These are phyloP conservation scores for Agastache rugosa DNA, from an alignment of 257 asterid genomes.

Conservation along the genomic window DNA sequence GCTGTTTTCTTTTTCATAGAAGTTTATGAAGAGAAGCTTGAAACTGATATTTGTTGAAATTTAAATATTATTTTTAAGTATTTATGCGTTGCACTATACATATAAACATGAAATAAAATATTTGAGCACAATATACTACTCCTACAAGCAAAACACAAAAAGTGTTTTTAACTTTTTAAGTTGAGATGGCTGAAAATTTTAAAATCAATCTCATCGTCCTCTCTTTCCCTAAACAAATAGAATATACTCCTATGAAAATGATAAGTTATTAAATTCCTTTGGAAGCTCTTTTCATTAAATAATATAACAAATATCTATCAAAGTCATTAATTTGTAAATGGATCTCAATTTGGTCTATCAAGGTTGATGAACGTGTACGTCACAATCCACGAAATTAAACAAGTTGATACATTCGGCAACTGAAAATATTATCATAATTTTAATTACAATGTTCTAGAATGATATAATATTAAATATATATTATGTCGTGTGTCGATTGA, in stretches of 20 bases:
- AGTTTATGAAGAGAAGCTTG: background rate
- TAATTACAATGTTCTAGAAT: background rate
- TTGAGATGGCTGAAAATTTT: too few species aligned
- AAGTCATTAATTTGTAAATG: too few species aligned
- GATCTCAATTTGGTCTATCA: background rate
- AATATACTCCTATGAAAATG: too few species aligned
- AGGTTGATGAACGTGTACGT: constrained; percentile 33
- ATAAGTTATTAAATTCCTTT: too few species aligned
- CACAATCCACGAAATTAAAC: constrained; percentile 23
- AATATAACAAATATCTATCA: too few species aligned
- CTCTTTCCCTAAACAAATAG: too few species aligned
- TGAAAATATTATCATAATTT: background rate
- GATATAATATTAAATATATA: background rate
- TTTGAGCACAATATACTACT: background rate
- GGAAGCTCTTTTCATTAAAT: too few species aligned
- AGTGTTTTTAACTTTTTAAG: too few species aligned
- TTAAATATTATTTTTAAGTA: background rate
- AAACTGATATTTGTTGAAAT: background rate
- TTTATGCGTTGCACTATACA: background rate
- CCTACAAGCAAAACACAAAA: too few species aligned
- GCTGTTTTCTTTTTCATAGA: too few species aligned
- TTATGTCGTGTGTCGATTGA: too few species aligned
- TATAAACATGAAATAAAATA: background rate
- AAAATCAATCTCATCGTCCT: too few species aligned
- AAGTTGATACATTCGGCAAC: background rate